Evolutionary conservation across 257 asterid genomes (phyloP).

Genomic region (Jasminum sambac): DNA sequence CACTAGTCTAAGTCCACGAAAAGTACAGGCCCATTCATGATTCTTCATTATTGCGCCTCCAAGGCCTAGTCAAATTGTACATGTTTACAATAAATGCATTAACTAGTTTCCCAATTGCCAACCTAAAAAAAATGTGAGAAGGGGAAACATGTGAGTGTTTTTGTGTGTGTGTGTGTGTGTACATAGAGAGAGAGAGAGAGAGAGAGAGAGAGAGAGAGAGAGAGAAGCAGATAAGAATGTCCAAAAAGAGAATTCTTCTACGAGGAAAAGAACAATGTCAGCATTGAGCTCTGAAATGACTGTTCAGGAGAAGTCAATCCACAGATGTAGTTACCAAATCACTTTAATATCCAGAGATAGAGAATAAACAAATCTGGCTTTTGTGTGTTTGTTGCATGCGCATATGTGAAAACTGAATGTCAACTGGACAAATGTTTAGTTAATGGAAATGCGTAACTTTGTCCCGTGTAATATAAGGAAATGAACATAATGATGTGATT

Average conservation of each 20-base stretch:
- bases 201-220: not conserved
- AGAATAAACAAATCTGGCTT: not conserved
- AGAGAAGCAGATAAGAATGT: not conserved
- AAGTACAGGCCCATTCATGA: not conserved
- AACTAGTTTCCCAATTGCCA: not conserved
- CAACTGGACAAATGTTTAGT: not conserved
- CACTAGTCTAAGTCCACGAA: not conserved
- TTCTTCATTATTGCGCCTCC: not conserved
- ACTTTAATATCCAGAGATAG: not conserved
- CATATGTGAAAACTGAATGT: not conserved
- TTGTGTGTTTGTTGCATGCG: not conserved
- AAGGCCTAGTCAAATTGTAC: slow-evolving; percentile 15
- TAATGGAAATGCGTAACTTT: not conserved
- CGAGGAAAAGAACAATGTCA: not conserved
- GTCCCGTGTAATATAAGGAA: not conserved
- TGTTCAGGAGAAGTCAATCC: not conserved
- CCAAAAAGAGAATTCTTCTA: not conserved
- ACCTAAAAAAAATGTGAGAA: not conserved
- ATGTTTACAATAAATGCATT: not conserved
- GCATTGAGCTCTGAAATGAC: not conserved
- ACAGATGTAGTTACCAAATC: not conserved
- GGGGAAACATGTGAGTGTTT: not conserved
- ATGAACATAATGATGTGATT: slow-evolving; percentile 23
- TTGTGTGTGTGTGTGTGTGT: too few species aligned
- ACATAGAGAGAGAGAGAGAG: too few species aligned